phyloP scores from a whole-genome alignment of 352 stramenopile species.

The Globisporangium parvum region DNA sequence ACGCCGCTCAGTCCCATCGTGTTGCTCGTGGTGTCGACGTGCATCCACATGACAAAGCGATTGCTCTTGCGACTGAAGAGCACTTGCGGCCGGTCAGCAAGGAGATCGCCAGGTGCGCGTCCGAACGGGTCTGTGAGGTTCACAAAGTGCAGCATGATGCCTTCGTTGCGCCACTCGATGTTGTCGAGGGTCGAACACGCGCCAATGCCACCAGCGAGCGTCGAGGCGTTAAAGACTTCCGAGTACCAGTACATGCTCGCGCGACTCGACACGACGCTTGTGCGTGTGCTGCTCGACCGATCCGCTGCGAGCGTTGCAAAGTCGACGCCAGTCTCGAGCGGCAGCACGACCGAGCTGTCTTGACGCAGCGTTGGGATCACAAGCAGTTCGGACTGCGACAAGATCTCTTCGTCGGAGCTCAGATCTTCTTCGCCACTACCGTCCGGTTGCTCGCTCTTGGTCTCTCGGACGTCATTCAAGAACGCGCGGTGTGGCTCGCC shows the following conservation, averaged over 20 bases:
- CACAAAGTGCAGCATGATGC: conserved; percentile 90
- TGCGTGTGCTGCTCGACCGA: conserved; percentile 2
- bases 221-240: conserved; percentile 40
- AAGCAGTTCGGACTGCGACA: conserved; percentile 50
- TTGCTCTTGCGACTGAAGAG: conserved; percentile 83
- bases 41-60: conserved; percentile 96
- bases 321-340: conserved; percentile 51
- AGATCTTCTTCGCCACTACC: conserved; percentile 34
- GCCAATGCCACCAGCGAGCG: conserved; percentile 70
- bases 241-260: conserved; percentile 73
- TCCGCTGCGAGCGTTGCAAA: conserved; percentile 22
- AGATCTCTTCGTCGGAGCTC: conserved; percentile 26
- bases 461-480: conserved; percentile 65
- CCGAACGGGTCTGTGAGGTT: conserved; percentile 92
- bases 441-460: conserved; percentile 36
- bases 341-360: conserved; percentile 44
- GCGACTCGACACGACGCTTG: conserved; percentile 12
- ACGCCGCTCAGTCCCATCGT: conserved; percentile 89
- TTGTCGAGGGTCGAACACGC: conserved; percentile 92
- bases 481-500: conserved; percentile 78
- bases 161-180: conserved; percentile 92
- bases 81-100: conserved; percentile 88
- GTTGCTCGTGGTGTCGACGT: conserved; percentile 86
- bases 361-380: conserved; percentile 37
- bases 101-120: conserved; percentile 22